Conservation (phyloP, 345 rosid genomes). For the Carallia pectinifolia region DNA sequence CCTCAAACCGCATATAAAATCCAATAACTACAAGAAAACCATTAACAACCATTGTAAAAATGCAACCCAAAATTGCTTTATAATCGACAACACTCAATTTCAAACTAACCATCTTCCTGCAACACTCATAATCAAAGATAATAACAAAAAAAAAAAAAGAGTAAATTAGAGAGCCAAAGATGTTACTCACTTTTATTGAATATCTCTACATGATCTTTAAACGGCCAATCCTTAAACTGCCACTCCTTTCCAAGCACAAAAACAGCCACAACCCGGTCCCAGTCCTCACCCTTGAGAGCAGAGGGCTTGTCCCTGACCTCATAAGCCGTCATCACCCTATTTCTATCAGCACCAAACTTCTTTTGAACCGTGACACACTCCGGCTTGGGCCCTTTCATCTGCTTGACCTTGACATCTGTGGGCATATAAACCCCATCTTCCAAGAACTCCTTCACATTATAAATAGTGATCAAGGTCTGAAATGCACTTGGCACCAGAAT, state of each 20-base stretch:
- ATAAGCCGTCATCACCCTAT: constrained; percentile 81
- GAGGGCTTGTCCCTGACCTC: constrained; percentile 88
- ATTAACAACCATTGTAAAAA: constrained; percentile 3
- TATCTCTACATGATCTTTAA: constrained; percentile 89
- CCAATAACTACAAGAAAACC: constrained; percentile 71
- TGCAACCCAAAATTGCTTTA: background rate
- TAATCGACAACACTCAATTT: background rate
- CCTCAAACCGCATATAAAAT: constrained; percentile 88
- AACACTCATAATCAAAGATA: background rate
- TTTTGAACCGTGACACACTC: constrained; percentile 94
- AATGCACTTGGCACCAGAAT: constrained; percentile 93
- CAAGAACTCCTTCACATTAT: constrained; percentile 91
- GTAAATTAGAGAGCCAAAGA: background rate
- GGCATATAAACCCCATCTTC: constrained; percentile 86
- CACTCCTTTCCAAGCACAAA: constrained; percentile 94
- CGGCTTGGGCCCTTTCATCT: constrained; percentile 81
- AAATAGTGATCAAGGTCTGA: constrained; percentile 83
- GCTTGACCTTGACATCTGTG: constrained; percentile 82
- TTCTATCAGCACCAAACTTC: constrained; percentile 90
- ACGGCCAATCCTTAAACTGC: constrained; percentile 99
- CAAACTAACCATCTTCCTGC: background rate
- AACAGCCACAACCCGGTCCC: constrained; percentile 92
- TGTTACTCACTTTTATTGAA: constrained; percentile 75
- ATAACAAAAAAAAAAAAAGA: background rate
- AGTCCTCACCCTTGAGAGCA: constrained; percentile 77